Percentiles rank a stretch among this genome's conserved stretches.
These are phyloP conservation scores for Pugionium dolabratum DNA, from an alignment of 345 rosid species.

Conservation along the genomic window DNA sequence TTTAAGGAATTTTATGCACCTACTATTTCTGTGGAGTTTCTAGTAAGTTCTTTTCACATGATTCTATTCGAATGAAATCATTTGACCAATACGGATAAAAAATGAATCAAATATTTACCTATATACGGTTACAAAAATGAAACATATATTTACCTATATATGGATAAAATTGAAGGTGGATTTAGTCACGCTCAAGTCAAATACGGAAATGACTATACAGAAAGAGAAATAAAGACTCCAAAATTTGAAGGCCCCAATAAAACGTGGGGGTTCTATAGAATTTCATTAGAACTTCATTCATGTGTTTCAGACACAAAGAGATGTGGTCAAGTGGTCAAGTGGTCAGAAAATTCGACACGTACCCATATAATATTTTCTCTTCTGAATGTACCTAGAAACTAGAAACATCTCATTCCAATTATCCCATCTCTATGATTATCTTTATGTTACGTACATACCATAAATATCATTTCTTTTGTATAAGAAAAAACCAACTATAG, in stretches of 20 bases:
- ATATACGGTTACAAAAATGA: too few relatives aligned
- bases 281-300: conserved; percentile 19
- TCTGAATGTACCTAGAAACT: conserved; percentile 25
- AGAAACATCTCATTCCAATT: conserved; percentile 12
- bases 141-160: background rate
- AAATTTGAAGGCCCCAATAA: conserved; percentile 25
- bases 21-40: conserved; percentile 23
- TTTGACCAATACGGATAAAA: background rate
- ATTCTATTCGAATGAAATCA: background rate
- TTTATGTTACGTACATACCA: background rate
- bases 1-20: background rate
- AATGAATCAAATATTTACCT: too few relatives aligned
- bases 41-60: background rate
- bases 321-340: conserved; percentile 24
- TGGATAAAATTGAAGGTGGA: conserved; percentile 12
- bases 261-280: conserved; percentile 18
- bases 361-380: conserved; percentile 27
- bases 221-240: conserved; percentile 30
- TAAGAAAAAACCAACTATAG: background rate
- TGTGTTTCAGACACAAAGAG: conserved; percentile 17
- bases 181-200: conserved; percentile 15
- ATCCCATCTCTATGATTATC: conserved; percentile 14
- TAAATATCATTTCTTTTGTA: background rate
- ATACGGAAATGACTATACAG: conserved; percentile 27
- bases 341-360: conserved; percentile 25